These are phyloP conservation scores for Trichoderma koningii DNA, from an alignment of 2,329 filamentous ascomycete species.

Conservation along the genomic window DNA sequence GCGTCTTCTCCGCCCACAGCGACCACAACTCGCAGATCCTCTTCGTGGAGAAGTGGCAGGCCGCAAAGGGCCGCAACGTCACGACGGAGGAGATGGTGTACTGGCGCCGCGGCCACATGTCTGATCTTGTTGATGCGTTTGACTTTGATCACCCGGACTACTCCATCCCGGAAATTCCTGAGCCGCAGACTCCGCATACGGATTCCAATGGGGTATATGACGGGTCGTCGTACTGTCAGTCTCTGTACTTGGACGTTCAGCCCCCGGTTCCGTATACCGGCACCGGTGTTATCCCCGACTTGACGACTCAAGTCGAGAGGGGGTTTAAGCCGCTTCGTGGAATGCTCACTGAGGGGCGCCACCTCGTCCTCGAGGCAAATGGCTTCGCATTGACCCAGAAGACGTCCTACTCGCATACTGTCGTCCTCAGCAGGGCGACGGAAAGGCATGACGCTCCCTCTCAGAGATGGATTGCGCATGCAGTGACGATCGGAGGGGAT, in stretches of 20 bases:
- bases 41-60: constrained; percentile 54
- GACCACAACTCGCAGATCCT: constrained; percentile 59
- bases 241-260: constrained; percentile 40
- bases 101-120: constrained; percentile 41
- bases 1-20: constrained; percentile 56
- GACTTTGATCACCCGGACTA: constrained; percentile 54
- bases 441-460: constrained; percentile 41
- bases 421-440: constrained; percentile 1
- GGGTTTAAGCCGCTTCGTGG: constrained; percentile 57
- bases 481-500: constrained; percentile 35
- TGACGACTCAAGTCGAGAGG: constrained; percentile 49
- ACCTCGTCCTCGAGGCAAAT: constrained; percentile 52
- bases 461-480: constrained; percentile 55
- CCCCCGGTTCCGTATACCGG: constrained; percentile 53
- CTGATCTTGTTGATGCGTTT: constrained; percentile 42
- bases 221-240: constrained; percentile 48
- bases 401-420: constrained; percentile 34
- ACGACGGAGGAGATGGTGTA: constrained; percentile 36
- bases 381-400: constrained; percentile 46
- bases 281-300: constrained; percentile 40
- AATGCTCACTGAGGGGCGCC: constrained; percentile 56
- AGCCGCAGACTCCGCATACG: constrained; percentile 46
- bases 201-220: constrained; percentile 48
- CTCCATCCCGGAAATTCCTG: constrained; percentile 50
- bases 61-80: constrained; percentile 45